A percentile compares a stretch with the other conserved stretches of the same genome.
phyloP scores from a whole-genome alignment of 1,284 basidiomycete species.

The Athelia psychrophila region DNA sequence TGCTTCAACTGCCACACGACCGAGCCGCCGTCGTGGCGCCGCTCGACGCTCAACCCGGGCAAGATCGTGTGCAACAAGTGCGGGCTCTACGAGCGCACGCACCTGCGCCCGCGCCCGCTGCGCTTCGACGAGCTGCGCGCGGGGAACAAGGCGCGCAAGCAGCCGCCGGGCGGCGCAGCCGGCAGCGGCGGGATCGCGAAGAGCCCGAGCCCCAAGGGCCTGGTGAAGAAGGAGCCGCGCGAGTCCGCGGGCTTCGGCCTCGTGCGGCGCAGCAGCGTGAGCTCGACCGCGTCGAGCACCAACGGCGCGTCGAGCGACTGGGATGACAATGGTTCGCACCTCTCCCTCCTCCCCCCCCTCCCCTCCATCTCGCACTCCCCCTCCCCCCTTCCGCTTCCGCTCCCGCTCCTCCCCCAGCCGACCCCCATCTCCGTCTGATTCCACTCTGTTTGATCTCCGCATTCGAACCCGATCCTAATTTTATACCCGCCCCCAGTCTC shows the following conservation, averaged over 20 bases:
- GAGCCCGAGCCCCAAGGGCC: constrained; percentile 34
- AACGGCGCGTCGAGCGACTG: constrained; percentile 59
- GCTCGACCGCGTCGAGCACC: constrained; percentile 52
- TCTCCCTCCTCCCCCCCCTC: background rate
- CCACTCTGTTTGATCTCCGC: too few species aligned
- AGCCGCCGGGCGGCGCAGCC: constrained; percentile 31
- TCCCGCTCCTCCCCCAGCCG: too few species aligned
- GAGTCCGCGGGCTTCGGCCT: constrained; percentile 50
- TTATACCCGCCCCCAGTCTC: constrained; percentile 46
- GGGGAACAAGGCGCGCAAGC: constrained; percentile 75
- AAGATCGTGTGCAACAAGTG: constrained; percentile 92
- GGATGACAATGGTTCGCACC: constrained; percentile 69
- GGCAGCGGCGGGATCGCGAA: constrained; percentile 25
- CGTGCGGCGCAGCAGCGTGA: constrained; percentile 57
- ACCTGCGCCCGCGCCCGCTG: constrained; percentile 72
- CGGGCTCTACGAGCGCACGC: constrained; percentile 82
- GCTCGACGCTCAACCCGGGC: constrained; percentile 80
- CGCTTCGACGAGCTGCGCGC: constrained; percentile 82
- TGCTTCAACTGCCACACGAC: constrained; percentile 89
- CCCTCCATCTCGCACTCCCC: background rate
- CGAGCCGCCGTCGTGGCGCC: constrained; percentile 81
- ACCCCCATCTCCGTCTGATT: too few species aligned
- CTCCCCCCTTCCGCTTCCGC: constrained; percentile 4
- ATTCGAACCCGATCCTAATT: too few species aligned
- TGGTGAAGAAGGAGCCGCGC: constrained; percentile 63